Evolutionary conservation across 768 basidiomycete genomes (phyloP).

Genomic region (Lactarius indigo): DNA sequence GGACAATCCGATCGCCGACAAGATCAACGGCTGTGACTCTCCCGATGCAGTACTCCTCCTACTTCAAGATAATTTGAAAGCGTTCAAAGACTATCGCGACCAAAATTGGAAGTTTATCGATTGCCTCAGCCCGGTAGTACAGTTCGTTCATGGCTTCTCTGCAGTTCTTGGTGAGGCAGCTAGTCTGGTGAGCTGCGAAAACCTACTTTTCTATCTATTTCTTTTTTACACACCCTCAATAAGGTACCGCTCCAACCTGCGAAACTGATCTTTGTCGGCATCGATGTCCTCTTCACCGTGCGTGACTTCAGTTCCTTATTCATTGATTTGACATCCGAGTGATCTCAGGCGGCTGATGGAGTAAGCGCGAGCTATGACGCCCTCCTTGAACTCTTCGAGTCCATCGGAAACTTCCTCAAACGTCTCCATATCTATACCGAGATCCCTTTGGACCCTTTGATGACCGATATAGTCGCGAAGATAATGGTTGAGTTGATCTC

Average conservation of each 20-base stretch:
- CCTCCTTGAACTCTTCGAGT: background rate
- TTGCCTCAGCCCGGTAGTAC: background rate
- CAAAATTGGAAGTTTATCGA: background rate
- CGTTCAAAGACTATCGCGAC: background rate
- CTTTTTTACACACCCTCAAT: no score
- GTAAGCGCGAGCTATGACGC: background rate
- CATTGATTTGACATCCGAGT: background rate
- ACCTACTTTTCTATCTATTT: no score
- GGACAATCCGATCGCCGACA: background rate
- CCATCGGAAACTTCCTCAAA: conserved; percentile 5
- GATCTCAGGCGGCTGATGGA: background rate
- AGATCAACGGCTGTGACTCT: background rate
- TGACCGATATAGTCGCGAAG: background rate
- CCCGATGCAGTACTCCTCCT: background rate
- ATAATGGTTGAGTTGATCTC: conserved; percentile 1
- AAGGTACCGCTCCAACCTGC: background rate
- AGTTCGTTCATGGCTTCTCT: background rate
- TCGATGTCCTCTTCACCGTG: background rate
- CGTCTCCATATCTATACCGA: background rate
- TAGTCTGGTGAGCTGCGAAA: background rate
- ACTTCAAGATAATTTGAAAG: background rate
- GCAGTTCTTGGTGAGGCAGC: background rate
- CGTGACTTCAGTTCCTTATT: background rate
- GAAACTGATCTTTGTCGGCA: background rate
- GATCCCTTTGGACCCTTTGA: background rate